A percentile compares a stretch with the other conserved stretches of the same genome.
Evolutionary conservation across 345 rosid genomes (phyloP).

Genomic region (Ailanthus altissimus): DNA sequence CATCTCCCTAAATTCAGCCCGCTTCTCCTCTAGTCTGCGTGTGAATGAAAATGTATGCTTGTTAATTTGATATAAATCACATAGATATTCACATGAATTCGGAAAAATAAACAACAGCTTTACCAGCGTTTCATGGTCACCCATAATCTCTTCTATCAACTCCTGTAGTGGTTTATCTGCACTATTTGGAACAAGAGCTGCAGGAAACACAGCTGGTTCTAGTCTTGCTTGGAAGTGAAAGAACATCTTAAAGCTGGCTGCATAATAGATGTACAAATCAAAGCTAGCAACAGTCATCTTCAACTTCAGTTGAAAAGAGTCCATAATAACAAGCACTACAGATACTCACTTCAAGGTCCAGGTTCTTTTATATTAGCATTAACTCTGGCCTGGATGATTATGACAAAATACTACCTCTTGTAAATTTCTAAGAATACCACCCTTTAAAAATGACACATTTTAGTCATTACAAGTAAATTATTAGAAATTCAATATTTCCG

Average conservation of each 20-base stretch:
- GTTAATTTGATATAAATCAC: not conserved
- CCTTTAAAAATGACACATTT: not conserved
- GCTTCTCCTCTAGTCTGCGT: constrained; percentile 49
- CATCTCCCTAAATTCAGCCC: constrained; percentile 12
- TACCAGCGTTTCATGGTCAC: constrained; percentile 90
- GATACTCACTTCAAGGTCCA: not conserved
- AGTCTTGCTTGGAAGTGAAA: constrained; percentile 47
- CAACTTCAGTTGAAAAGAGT: not conserved
- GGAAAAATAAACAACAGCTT: constrained; percentile 24
- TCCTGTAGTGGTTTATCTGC: constrained; percentile 67
- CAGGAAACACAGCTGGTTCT: constrained; percentile 73
- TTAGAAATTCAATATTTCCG: not conserved
- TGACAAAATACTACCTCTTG: not conserved
- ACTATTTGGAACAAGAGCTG: constrained; percentile 86
- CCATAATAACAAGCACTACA: not conserved
- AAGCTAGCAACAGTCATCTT: not conserved
- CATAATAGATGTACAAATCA: not conserved
- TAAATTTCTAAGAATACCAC: not conserved
- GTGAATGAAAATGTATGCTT: not conserved
- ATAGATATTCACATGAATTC: not conserved
- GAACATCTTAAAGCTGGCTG: not conserved
- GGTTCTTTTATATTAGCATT: not conserved
- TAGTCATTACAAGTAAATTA: not conserved
- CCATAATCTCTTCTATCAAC: constrained; percentile 82
- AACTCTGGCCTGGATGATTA: not conserved